Percentiles rank a stretch among this genome's conserved stretches.
Conservation (phyloP, 2,329 filamentous ascomycete genomes). For the Calonectria montana region DNA sequence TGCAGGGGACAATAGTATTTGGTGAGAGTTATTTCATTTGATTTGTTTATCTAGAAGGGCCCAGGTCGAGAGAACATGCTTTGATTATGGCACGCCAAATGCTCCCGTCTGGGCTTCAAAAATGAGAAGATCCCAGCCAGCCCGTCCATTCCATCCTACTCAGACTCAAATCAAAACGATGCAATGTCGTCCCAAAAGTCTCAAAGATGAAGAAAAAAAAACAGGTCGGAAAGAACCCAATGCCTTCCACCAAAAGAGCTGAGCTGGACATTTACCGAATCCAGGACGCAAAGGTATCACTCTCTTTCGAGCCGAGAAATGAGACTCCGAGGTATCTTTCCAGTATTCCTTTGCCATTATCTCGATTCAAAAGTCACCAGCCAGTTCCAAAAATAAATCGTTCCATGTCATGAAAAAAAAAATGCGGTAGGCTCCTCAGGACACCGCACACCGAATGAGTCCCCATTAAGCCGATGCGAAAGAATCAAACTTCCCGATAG, state of each 20-base stretch:
- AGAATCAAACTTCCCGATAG: conserved; percentile 32
- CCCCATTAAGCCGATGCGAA: conserved; percentile 41
- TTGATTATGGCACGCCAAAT: conserved; percentile 12
- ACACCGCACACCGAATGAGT: conserved; percentile 29
- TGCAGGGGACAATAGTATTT: not conserved
- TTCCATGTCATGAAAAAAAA: conserved; percentile 40
- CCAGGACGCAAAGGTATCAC: not conserved
- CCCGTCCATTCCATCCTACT: conserved; percentile 14
- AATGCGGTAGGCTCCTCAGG: conserved; percentile 26
- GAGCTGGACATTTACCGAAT: not conserved
- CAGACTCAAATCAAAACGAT: conserved; percentile 15
- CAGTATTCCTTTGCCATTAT: conserved; percentile 4
- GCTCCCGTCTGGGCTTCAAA: conserved; percentile 19
- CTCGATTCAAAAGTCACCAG: conserved; percentile 1
- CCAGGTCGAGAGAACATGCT: conserved; percentile 21
- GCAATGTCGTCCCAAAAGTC: conserved; percentile 6
- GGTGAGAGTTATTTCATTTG: conserved; percentile 26
- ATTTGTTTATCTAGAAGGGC: conserved; percentile 28
- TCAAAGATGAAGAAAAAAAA: conserved; percentile 13
- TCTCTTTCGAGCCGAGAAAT: not conserved
- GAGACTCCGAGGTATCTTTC: conserved; percentile 2
- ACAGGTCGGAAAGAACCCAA: not conserved
- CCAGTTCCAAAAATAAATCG: conserved; percentile 30
- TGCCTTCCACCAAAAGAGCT: conserved; percentile 5
- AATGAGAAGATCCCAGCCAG: conserved; percentile 11